Percentiles rank a stretch among this genome's conserved stretches.
These are phyloP conservation scores for Aspergillus sp. DNA, from an alignment of 2,329 filamentous ascomycete species.

Conservation along the genomic window DNA sequence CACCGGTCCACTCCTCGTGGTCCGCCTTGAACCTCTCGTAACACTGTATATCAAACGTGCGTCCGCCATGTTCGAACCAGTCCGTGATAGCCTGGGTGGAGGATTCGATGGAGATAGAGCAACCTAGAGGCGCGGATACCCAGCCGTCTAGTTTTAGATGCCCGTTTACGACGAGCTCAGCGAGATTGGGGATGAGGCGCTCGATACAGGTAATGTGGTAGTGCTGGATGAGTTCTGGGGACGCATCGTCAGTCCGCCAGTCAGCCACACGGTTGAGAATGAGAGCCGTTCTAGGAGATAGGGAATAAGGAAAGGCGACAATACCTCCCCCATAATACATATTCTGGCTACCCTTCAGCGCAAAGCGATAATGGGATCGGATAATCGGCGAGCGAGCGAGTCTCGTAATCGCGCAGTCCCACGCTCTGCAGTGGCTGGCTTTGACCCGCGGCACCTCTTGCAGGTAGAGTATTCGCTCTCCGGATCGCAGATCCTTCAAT, in stretches of 20 bases:
- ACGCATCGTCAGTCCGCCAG: not conserved
- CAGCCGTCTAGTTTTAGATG: not conserved
- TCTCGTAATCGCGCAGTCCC: not conserved
- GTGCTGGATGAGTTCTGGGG: not conserved
- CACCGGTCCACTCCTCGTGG: not conserved
- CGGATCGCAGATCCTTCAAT: not conserved
- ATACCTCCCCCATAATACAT: not conserved
- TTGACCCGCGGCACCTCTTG: not conserved
- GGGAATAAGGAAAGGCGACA: not conserved
- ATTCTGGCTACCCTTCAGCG: not conserved
- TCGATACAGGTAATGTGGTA: not conserved
- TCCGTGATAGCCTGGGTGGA: not conserved
- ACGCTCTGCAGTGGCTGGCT: not conserved
- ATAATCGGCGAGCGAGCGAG: not conserved
- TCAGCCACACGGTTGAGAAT: not conserved
- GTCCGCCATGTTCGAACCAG: not conserved
- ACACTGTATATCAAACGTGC: not conserved
- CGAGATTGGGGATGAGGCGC: not conserved
- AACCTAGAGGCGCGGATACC: not conserved
- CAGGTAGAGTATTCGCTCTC: not conserved
- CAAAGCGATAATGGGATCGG: not conserved
- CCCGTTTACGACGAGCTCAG: not conserved
- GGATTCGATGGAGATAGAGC: not conserved
- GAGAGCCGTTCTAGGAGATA: not conserved
- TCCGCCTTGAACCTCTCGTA: not conserved